Conservation (phyloP, 75 land plant genomes). For the Adiantum capillusveneris region DNA sequence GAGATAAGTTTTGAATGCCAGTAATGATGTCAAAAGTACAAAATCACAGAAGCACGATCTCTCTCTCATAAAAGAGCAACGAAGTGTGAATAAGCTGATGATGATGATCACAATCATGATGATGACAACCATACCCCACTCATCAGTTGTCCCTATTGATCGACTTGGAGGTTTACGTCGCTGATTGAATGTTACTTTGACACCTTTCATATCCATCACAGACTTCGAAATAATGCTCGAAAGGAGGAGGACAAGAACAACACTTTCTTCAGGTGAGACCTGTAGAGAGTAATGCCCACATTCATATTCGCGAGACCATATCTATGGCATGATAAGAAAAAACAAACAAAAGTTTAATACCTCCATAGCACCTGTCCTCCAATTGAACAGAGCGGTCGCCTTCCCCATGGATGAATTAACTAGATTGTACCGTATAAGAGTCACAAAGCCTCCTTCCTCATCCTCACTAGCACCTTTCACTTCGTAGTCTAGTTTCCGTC, state of each 20-base stretch:
- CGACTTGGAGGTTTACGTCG: background rate
- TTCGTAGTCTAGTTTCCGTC: too few relatives aligned
- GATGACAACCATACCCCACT: too few relatives aligned
- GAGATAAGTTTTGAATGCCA: background rate
- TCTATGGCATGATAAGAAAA: background rate
- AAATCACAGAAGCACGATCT: too few relatives aligned
- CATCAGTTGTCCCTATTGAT: background rate
- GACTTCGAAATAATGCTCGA: conserved; percentile 7
- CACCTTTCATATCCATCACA: conserved; percentile 9
- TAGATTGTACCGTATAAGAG: conserved; percentile 12
- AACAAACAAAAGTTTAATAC: conserved; percentile 13
- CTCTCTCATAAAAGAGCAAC: too few relatives aligned
- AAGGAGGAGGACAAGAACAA: conserved; percentile 6
- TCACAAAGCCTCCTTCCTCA: conserved; percentile 18
- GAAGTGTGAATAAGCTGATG: background rate
- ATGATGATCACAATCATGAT: too few relatives aligned
- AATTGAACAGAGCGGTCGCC: conserved; percentile 30
- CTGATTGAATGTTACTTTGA: background rate
- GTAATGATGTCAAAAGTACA: too few relatives aligned
- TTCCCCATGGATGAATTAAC: conserved; percentile 16
- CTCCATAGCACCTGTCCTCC: too few relatives aligned
- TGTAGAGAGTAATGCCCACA: background rate
- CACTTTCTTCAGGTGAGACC: conserved; percentile 13
- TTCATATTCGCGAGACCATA: background rate
- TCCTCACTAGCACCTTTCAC: conserved; percentile 7